Evolutionary conservation across 805 yeast genomes (phyloP).

Genomic region (Blastobotrys parvus): DNA sequence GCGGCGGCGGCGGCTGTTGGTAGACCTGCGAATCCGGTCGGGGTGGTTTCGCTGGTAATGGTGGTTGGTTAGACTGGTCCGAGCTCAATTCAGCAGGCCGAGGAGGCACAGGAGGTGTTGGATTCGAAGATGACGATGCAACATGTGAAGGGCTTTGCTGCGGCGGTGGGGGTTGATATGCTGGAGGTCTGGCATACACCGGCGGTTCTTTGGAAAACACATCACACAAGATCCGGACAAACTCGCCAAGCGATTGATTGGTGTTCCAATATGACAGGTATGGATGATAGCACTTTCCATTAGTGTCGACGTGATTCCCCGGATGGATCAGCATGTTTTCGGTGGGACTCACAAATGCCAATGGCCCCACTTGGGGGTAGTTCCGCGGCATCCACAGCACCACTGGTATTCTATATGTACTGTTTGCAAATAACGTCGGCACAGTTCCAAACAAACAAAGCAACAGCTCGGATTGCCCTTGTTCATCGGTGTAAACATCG

Average conservation of each 20-base stretch:
- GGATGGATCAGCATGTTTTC: conserved; percentile 42
- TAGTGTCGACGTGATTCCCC: conserved; percentile 58
- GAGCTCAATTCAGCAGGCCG: neutral
- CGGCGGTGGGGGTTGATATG: conserved; percentile 4
- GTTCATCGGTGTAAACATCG: conserved; percentile 45
- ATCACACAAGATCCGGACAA: conserved; percentile 28
- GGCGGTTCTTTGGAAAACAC: conserved; percentile 39
- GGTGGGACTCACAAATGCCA: conserved; percentile 55
- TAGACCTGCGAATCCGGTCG: neutral
- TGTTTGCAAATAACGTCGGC: conserved; percentile 27
- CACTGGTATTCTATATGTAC: conserved; percentile 42
- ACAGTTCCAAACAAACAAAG: conserved; percentile 57
- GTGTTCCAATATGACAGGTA: conserved; percentile 51
- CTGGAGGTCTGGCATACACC: conserved; percentile 32
- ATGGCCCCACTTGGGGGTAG: conserved; percentile 64
- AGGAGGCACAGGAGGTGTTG: neutral
- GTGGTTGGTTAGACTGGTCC: neutral
- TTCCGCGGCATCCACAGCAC: conserved; percentile 69
- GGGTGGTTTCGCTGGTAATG: conserved; percentile 3
- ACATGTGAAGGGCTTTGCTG: conserved; percentile 1
- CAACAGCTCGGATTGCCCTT: conserved; percentile 52
- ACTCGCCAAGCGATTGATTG: conserved; percentile 24
- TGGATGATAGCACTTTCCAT: conserved; percentile 67
- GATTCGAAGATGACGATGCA: neutral
- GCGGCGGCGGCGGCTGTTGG: neutral